Base-by-base conservation (phyloP, 2,329 filamentous ascomycete genomes). In the Xylaria sp. region DNA sequence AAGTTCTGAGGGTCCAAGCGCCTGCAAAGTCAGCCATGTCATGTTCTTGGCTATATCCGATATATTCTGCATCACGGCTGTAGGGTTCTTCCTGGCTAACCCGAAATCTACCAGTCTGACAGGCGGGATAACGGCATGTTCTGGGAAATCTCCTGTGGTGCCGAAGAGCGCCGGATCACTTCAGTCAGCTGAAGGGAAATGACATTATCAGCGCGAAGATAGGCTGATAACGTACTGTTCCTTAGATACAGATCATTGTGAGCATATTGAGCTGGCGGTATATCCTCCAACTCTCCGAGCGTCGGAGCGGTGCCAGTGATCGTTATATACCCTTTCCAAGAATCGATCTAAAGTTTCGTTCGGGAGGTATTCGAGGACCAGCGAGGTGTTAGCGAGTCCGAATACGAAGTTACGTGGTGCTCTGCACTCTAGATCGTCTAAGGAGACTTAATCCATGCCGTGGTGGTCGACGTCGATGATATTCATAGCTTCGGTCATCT, bases 51-150 rank as follows among this genome's bases (percentile, higher is more conserved):
- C 15, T 31, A 31, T 14, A 6, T 63, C 60, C 0, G 21, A 4
- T 9, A 53, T 8, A 25, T 67, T 66, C 12, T 0, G 14, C 19
- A 14, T 14, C 1, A 14, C 47, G 3, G 17, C 11, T 2, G 28
- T 2, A 17, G 2, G 19, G 21, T 11, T 15, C 11, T 59, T 4
- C 2, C 4, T 11, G 2, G 63, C 23, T 11, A 51, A 4, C 1
- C 61, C 66, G 35, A 66, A 66, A 31, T 68, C 64, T 40, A 68
- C 66, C 7, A 66, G 40, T 21, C 64, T 68, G 15, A 61, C 5
- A 1, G 53, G 49, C 3, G 66, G 66, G 2, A 63, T 12, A 11
- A 57, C 3, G 21, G n/a, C 14, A 51, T 66, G 66, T 38, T 66
- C 61, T 4, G 33, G 35, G 49, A 62, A 62, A n/a, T 58, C 43